Conservation (phyloP, 2,329 filamentous ascomycete genomes). For the Fusarium floridanum region DNA sequence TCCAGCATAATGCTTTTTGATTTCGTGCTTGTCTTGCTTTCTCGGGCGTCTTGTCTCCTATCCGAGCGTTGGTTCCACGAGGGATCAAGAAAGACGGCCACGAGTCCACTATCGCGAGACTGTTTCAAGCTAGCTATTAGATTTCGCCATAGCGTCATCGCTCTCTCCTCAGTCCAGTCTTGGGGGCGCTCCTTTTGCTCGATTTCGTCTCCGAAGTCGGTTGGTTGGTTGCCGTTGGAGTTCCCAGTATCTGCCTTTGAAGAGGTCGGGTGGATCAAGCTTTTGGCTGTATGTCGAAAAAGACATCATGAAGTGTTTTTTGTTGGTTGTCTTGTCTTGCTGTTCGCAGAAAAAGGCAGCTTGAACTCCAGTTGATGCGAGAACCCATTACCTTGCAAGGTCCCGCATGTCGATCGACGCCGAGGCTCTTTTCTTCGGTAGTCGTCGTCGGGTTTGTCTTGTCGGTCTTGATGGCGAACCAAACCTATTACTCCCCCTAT, state of each 20-base stretch:
- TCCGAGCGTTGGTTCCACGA: slow-evolving; percentile 45
- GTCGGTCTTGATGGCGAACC: slow-evolving; percentile 44
- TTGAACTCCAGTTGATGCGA: slow-evolving; percentile 46
- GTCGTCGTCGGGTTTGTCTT: slow-evolving; percentile 39
- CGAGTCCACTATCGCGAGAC: slow-evolving; percentile 50
- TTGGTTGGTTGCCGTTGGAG: slow-evolving; percentile 38
- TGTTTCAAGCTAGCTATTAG: slow-evolving; percentile 54
- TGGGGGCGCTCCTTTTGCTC: slow-evolving; percentile 30
- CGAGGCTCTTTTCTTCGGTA: slow-evolving; percentile 32
- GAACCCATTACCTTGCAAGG: slow-evolving; percentile 38
- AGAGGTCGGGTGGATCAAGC: slow-evolving; percentile 49
- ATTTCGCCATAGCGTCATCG: slow-evolving; percentile 53
- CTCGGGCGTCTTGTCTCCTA: slow-evolving; percentile 41
- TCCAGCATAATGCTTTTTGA: slow-evolving; percentile 49
- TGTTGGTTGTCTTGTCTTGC: slow-evolving; percentile 30
- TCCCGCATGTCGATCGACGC: slow-evolving; percentile 34
- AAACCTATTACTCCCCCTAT: slow-evolving; percentile 45
- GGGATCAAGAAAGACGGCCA: slow-evolving; percentile 41
- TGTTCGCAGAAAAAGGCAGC: slow-evolving; percentile 44
- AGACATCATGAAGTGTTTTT: slow-evolving; percentile 41
- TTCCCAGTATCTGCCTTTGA: slow-evolving; percentile 47
- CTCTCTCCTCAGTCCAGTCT: slow-evolving; percentile 49
- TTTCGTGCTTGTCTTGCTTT: slow-evolving; percentile 50
- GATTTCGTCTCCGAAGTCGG: slow-evolving; percentile 47
- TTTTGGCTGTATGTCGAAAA: slow-evolving; percentile 44